Conservation (phyloP, 257 asterid genomes). For the Coffea canephora region DNA sequence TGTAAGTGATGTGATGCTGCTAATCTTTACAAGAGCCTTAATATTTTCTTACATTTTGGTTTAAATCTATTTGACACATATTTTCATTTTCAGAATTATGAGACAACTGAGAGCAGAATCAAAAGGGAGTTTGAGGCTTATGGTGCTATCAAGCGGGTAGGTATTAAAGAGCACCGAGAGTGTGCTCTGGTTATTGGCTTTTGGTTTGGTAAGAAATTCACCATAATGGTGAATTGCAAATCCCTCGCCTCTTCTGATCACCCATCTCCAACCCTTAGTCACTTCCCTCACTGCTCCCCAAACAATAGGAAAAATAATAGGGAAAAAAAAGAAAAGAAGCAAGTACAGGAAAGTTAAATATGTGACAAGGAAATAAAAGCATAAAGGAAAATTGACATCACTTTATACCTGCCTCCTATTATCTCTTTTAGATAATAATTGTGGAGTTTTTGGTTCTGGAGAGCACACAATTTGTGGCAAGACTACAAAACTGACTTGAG, state of each 20-base stretch:
- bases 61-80: conserved; percentile 9
- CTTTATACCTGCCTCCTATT: background rate
- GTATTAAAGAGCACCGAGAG: conserved; percentile 61
- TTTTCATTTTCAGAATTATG: conserved; percentile 67
- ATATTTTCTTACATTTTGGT: background rate
- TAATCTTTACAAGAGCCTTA: background rate
- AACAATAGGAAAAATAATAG: background rate
- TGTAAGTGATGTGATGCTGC: conserved; percentile 48
- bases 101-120: conserved; percentile 91
- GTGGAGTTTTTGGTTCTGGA: background rate
- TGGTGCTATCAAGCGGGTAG: conserved; percentile 99
- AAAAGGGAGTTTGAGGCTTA: conserved; percentile 98
- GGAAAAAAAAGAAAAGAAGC: background rate
- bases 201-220: conserved; percentile 80
- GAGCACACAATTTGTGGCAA: background rate
- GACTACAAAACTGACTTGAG: background rate
- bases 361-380: background rate
- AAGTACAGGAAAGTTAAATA: background rate
- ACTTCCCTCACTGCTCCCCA: background rate
- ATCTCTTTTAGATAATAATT: conserved; percentile 1
- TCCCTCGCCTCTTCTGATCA: background rate
- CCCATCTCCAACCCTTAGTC: background rate
- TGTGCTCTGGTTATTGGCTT: conserved; percentile 69
- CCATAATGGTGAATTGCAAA: conserved; percentile 24
- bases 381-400: background rate